phyloP scores from a whole-genome alignment of 148 eudicot genomes.

The Selenicereus undatus region DNA sequence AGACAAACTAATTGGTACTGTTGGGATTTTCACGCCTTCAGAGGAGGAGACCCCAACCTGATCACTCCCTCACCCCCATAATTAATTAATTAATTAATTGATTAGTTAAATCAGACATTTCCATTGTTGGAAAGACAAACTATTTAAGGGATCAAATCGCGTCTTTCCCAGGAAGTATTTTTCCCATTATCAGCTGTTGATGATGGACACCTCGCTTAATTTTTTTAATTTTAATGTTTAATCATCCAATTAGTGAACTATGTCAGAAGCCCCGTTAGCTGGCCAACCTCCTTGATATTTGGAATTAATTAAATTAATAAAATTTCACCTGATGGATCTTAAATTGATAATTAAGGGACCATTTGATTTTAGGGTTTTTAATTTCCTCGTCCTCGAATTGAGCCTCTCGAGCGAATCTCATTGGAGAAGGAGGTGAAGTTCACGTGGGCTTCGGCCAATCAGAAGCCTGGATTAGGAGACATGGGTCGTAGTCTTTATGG shows the following conservation, averaged over 20 bases:
- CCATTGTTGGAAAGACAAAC: constrained; percentile 32
- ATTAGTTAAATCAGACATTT: constrained; percentile 22
- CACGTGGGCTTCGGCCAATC: constrained; percentile 53
- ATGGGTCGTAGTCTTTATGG: constrained; percentile 27
- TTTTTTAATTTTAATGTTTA: neutral
- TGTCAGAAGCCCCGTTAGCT: too few species aligned
- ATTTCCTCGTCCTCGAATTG: neutral
- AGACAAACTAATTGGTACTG: constrained; percentile 21
- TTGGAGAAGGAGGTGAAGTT: constrained; percentile 38
- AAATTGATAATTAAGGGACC: neutral
- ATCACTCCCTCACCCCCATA: neutral
- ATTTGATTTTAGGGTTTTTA: constrained; percentile 1
- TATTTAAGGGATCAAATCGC: neutral
- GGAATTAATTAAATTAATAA: neutral
- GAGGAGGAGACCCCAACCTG: neutral
- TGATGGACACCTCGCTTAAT: constrained; percentile 30
- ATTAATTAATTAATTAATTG: neutral
- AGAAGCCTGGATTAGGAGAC: constrained; percentile 22
- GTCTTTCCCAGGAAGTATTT: neutral
- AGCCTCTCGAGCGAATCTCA: constrained; percentile 31
- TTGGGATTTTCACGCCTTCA: constrained; percentile 24
- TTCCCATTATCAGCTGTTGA: constrained; percentile 28
- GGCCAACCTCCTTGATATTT: neutral
- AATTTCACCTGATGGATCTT: neutral
- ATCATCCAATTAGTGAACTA: too few species aligned